phyloP scores from a whole-genome alignment of 208 protist species.

The Crithidia mellificae region DNA sequence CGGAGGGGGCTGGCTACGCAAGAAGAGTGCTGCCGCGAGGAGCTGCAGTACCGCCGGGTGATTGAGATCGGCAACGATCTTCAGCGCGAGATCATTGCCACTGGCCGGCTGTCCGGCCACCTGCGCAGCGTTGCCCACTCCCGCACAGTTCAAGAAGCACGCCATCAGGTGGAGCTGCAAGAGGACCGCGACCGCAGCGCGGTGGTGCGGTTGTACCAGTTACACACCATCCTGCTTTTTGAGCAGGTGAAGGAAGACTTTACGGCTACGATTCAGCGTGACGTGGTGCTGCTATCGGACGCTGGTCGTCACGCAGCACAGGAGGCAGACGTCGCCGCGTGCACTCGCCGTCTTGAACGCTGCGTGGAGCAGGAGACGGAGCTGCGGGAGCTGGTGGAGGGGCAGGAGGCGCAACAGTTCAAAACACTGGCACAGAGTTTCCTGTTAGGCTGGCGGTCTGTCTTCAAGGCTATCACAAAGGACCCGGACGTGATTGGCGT shows the following conservation, averaged over 20 bases:
- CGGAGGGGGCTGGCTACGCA: constrained; percentile 13
- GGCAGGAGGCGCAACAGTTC: constrained; percentile 42
- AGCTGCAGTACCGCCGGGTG: constrained; percentile 41
- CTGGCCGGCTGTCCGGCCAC: constrained; percentile 16
- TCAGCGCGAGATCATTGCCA: constrained; percentile 30
- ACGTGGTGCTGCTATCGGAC: constrained; percentile 24
- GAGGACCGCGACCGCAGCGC: constrained; percentile 21
- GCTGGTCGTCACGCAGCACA: constrained; percentile 5
- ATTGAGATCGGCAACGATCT: constrained; percentile 52
- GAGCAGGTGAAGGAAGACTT: constrained; percentile 23
- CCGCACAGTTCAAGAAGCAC: constrained; percentile 7
- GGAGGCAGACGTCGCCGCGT: constrained; percentile 6
- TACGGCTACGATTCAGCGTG: constrained; percentile 17
- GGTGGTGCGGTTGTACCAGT: constrained; percentile 17
- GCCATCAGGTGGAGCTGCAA: constrained; percentile 18
- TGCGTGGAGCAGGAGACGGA: constrained; percentile 42
- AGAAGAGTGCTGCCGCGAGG: constrained; percentile 30
- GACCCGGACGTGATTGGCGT: constrained; percentile 34
- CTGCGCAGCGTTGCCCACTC: constrained; percentile 21
- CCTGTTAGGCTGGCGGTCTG: constrained; percentile 52
- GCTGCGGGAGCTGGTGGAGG: constrained; percentile 50
- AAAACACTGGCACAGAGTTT: constrained; percentile 41
- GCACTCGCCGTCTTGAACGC: constrained; percentile 12
- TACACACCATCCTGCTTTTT: constrained; percentile 24
- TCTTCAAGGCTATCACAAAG: constrained; percentile 45